A percentile compares a stretch with the other conserved stretches of the same genome.
Evolutionary conservation across 805 yeast species (phyloP).

Genomic region (Cephaloascus fragrans): DNA sequence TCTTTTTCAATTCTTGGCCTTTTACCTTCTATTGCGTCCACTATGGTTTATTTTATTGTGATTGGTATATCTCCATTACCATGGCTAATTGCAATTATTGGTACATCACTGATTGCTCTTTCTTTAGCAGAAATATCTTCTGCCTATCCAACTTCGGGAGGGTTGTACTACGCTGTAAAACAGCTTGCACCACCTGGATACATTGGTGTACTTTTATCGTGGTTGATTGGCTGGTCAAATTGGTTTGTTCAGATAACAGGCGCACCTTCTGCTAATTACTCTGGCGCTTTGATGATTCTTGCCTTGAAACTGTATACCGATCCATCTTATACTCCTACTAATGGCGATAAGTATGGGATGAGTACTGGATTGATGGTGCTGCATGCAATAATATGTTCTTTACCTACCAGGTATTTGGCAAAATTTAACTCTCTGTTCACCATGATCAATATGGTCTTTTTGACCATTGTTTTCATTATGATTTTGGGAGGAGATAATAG

Average conservation of each 20-base stretch:
- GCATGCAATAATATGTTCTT: conserved; percentile 37
- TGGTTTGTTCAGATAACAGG: conserved; percentile 58
- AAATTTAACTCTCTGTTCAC: conserved; percentile 41
- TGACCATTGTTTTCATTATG: conserved; percentile 42
- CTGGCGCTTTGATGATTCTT: conserved; percentile 47
- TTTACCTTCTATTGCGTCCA: conserved; percentile 55
- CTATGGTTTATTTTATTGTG: conserved; percentile 51
- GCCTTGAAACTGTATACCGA: conserved; percentile 35
- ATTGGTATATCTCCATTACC: conserved; percentile 56
- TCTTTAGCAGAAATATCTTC: conserved; percentile 58
- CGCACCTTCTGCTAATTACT: conserved; percentile 50
- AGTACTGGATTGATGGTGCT: conserved; percentile 40
- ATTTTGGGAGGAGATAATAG: conserved; percentile 45
- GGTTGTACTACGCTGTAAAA: conserved; percentile 60
- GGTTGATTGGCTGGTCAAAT: conserved; percentile 58
- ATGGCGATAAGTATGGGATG: conserved; percentile 41
- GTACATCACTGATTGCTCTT: conserved; percentile 47
- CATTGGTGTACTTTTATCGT: conserved; percentile 44
- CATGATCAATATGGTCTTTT: conserved; percentile 34
- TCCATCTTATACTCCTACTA: conserved; percentile 27
- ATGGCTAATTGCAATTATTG: conserved; percentile 50
- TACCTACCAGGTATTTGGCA: conserved; percentile 48
- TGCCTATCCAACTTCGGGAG: conserved; percentile 61
- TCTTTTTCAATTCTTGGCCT: conserved; percentile 57
- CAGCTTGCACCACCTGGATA: conserved; percentile 47